Base-by-base conservation (phyloP, 2,329 filamentous ascomycete genomes). In the Grosmannia serpens region DNA sequence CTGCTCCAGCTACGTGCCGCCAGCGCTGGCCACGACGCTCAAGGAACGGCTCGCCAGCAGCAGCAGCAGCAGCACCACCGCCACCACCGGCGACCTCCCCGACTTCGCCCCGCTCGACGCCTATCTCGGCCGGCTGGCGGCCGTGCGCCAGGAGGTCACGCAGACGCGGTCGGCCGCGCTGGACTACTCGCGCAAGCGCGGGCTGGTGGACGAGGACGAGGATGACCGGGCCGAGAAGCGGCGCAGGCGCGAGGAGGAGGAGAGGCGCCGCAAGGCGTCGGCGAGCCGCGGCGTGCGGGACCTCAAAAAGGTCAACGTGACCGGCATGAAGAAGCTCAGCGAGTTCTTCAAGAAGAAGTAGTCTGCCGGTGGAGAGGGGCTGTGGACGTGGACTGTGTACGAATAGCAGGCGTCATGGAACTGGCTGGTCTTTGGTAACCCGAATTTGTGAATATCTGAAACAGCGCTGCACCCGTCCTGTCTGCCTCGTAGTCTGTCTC, bases 311-410 rank as follows among this genome's bases (percentile, higher is more conserved):
- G 92, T 91, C 53, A 88, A 97, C 72, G 91, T 87, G 0, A 83
- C 74, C 26, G 94, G 94, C 1, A 99, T 99, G 94, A 94, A 88
- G 80, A 99, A 97, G 77, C 82, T 99, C 81, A 96, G 89, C 69
- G 82, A 86, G 62, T 99, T 99, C 74, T 99, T 99, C 71, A 84
- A 84, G 61, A 95, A 92, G 74, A 82, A 81, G 62, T 56, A 51
- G 24, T 7, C 2, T 3, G n/a, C 11, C 13, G 41, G 17, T 7
- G 41, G 13, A 44, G 41, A 20, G 41, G 2, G 41, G 41, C 11
- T 3, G 22, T 27, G 47, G n/a, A 5, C 26, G 15, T 33, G 52
- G 33, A 29, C 7, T 2, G 49, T 51, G 22, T 27, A 51, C 27
- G 9, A 1, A 27, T 4, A 33, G 4, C 15, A 24, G 35, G 29